These are phyloP conservation scores for Arthrobotrys conoides DNA, from an alignment of 2,329 filamentous ascomycete species.

Conservation along the genomic window DNA sequence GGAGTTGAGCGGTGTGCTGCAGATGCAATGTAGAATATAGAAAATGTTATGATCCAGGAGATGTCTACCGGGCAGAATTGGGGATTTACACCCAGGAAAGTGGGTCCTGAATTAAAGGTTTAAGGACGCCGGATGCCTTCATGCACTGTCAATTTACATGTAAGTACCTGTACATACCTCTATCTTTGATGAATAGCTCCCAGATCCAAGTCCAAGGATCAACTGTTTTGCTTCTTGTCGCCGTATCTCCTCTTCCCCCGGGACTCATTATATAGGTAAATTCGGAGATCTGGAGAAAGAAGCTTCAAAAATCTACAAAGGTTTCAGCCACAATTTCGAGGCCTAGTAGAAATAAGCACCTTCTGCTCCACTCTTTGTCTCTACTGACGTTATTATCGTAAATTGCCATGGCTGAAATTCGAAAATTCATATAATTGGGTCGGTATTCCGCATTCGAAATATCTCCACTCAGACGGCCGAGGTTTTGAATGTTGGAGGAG, in stretches of 20 bases:
- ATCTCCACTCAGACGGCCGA: slow-evolving; percentile 1
- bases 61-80: not conserved
- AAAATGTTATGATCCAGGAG: slow-evolving; percentile 11
- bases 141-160: slow-evolving; percentile 23
- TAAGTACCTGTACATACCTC: slow-evolving; percentile 1
- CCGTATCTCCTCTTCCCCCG: slow-evolving; percentile 3
- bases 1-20: not conserved
- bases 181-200: not conserved
- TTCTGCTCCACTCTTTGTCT: slow-evolving; percentile 15
- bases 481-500: not conserved
- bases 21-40: not conserved
- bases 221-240: slow-evolving; percentile 12
- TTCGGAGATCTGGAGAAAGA: slow-evolving; percentile 31
- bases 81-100: slow-evolving; percentile 3
- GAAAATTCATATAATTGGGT: slow-evolving; percentile 13
- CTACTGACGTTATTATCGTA: slow-evolving; percentile 20
- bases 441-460: not conserved
- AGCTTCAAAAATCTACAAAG: not conserved
- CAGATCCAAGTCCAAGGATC: not conserved
- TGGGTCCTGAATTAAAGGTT: slow-evolving; percentile 13
- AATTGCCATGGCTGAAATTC: slow-evolving; percentile 14
- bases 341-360: slow-evolving; percentile 3
- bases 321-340: slow-evolving; percentile 20
- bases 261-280: not conserved
- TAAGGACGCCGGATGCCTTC: not conserved